Percentiles rank a stretch among this genome's conserved stretches.
These are phyloP conservation scores for Suhomyces faveliae DNA, from an alignment of 805 yeast genomes.

Conservation along the genomic window DNA sequence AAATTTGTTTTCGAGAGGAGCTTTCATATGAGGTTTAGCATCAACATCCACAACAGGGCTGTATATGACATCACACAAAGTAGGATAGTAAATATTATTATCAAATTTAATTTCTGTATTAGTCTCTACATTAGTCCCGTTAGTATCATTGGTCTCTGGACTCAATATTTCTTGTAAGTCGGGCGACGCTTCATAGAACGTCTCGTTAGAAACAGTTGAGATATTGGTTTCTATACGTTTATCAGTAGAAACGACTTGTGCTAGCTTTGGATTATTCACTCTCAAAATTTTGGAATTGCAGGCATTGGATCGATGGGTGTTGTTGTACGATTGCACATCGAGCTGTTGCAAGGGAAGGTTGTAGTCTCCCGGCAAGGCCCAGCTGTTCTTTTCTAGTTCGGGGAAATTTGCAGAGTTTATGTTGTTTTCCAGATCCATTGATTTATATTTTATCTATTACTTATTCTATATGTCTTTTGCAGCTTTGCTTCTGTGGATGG, in stretches of 20 bases:
- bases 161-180: constrained; percentile 1
- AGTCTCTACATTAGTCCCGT: too few relatives aligned
- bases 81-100: constrained; percentile 11
- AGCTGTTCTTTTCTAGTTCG: background rate
- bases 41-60: constrained; percentile 11
- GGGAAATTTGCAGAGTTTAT: background rate
- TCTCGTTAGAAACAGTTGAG: constrained; percentile 6
- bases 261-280: too few relatives aligned
- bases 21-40: constrained; percentile 12
- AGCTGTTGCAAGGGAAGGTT: background rate
- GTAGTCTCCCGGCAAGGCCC: background rate
- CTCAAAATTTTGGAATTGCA: background rate
- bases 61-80: constrained; percentile 9
- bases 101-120: too few relatives aligned
- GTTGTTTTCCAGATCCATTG: background rate
- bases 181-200: constrained; percentile 20
- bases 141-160: background rate
- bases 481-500: background rate
- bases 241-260: background rate
- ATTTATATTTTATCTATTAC: background rate
- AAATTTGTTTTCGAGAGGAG: constrained; percentile 11
- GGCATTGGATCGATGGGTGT: background rate
- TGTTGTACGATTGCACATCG: background rate
- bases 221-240: background rate
- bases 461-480: background rate